These are phyloP conservation scores for Russula vinacea DNA, from an alignment of 768 basidiomycete genomes.

Conservation along the genomic window DNA sequence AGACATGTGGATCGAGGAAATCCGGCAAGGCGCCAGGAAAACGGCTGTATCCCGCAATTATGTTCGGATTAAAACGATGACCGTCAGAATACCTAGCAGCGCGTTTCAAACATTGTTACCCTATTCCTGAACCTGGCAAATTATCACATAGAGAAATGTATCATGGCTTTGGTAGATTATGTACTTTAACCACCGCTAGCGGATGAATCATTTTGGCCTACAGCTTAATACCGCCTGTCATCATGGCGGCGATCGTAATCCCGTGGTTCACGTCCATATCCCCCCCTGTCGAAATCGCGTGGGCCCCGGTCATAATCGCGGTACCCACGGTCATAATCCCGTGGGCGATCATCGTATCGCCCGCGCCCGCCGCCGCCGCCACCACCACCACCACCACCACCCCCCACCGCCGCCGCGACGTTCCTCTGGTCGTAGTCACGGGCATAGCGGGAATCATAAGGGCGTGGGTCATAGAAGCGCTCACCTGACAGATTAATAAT, in stretches of 20 bases:
- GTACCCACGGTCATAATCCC: constrained; percentile 40
- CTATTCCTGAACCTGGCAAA: neutral
- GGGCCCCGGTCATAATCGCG: constrained; percentile 28
- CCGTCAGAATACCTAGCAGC: neutral
- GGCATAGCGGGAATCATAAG: constrained; percentile 84
- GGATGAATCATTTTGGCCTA: neutral
- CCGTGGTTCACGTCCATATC: constrained; percentile 39
- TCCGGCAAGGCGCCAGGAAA: neutral
- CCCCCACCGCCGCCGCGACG: constrained; percentile 39
- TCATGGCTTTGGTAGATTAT: neutral
- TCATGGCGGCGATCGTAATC: constrained; percentile 30
- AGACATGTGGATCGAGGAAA: constrained; percentile 2
- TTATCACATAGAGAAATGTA: neutral
- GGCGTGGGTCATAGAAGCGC: constrained; percentile 87
- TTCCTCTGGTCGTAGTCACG: constrained; percentile 55
- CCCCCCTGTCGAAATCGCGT: constrained; percentile 34
- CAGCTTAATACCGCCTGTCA: constrained; percentile 41
- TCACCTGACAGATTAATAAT: constrained; percentile 49
- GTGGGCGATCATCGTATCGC: constrained; percentile 39
- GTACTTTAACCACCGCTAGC: constrained; percentile 2
- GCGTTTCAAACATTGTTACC: neutral
- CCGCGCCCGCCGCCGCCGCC: constrained; percentile 36
- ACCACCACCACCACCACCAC: constrained; percentile 38
- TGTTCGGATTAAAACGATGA: too few relatives aligned
- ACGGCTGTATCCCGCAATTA: too few relatives aligned